These are phyloP conservation scores for Pelargonium exstipulatum DNA, from an alignment of 441 rosid genomes.

Conservation along the genomic window DNA sequence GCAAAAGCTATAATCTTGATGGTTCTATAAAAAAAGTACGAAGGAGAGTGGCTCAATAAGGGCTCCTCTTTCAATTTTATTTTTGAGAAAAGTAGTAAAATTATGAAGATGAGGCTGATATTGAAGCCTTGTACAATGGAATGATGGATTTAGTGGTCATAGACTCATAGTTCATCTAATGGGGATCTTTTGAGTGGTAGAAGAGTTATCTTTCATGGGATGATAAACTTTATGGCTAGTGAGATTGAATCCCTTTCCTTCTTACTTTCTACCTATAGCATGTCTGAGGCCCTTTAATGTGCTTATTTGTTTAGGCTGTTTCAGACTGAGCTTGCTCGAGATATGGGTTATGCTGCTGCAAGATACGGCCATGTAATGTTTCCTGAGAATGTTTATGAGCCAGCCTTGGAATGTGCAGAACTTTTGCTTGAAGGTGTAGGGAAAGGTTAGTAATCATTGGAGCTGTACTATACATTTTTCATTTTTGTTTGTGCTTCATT, in stretches of 20 bases:
- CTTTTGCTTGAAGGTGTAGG: slow-evolving; percentile 89
- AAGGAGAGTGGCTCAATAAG: background rate
- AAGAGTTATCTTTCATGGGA: background rate
- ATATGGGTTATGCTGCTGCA: slow-evolving; percentile 90
- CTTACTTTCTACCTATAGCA: slow-evolving; percentile 1
- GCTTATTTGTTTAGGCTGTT: slow-evolving; percentile 59
- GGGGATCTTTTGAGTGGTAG: background rate
- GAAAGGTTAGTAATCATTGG: slow-evolving; percentile 41
- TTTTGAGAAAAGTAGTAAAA: background rate
- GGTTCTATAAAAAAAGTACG: background rate
- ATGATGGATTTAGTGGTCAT: slow-evolving; percentile 3
- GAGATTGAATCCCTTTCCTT: background rate
- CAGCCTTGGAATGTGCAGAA: slow-evolving; percentile 82
- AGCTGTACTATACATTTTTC: background rate
- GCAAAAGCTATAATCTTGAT: background rate
- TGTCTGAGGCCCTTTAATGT: slow-evolving; percentile 48
- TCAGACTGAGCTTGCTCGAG: slow-evolving; percentile 96
- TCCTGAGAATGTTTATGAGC: slow-evolving; percentile 94
- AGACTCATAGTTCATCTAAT: background rate
- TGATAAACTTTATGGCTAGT: background rate
- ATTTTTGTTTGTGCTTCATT: background rate
- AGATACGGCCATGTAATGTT: slow-evolving; percentile 97
- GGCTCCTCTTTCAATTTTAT: no score
- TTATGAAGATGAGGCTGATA: background rate
- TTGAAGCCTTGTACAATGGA: background rate